A percentile compares a stretch with the other conserved stretches of the same genome.
phyloP scores from a whole-genome alignment of 176 grass and related monocot genomes.

The Ampelocalamus luodianensis region DNA sequence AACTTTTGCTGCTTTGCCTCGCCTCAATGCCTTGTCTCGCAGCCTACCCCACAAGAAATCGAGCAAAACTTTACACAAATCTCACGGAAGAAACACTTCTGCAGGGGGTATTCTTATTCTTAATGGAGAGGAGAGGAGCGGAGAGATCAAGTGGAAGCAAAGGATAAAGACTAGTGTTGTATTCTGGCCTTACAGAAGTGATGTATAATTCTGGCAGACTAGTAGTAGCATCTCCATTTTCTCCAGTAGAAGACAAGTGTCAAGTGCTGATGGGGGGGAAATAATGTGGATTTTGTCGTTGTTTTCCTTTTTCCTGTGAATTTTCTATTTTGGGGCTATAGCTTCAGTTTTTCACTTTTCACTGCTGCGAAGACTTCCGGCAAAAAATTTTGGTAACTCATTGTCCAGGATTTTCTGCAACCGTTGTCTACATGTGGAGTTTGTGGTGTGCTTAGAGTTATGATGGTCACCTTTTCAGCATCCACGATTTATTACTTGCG shows the following conservation, averaged over 20 bases:
- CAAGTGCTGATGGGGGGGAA: not conserved
- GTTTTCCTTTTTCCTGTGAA: not conserved
- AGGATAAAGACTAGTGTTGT: conserved; percentile 34
- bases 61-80: conserved; percentile 14
- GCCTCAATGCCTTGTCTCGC: conserved; percentile 4
- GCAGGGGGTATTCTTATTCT: conserved; percentile 5
- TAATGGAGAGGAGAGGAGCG: not conserved
- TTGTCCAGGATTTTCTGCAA: not conserved
- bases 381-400: not conserved
- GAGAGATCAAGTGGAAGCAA: conserved; percentile 33
- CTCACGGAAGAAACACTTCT: conserved; percentile 21
- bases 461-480: too few relatives aligned
- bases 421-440: not conserved
- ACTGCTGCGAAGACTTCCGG: not conserved
- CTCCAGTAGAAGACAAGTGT: conserved; percentile 28
- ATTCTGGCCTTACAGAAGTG: not conserved
- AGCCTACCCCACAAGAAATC: conserved; percentile 31
- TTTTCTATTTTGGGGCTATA: not conserved
- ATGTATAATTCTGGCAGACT: conserved; percentile 21
- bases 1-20: conserved; percentile 28
- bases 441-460: not conserved
- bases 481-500: too few relatives aligned
- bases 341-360: not conserved
- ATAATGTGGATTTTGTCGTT: not conserved
- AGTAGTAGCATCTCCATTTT: conserved; percentile 24